A percentile compares a stretch with the other conserved stretches of the same genome.
Evolutionary conservation across 768 basidiomycete species (phyloP).

Genomic region (Pseudohyphozyma bogoriensis): DNA sequence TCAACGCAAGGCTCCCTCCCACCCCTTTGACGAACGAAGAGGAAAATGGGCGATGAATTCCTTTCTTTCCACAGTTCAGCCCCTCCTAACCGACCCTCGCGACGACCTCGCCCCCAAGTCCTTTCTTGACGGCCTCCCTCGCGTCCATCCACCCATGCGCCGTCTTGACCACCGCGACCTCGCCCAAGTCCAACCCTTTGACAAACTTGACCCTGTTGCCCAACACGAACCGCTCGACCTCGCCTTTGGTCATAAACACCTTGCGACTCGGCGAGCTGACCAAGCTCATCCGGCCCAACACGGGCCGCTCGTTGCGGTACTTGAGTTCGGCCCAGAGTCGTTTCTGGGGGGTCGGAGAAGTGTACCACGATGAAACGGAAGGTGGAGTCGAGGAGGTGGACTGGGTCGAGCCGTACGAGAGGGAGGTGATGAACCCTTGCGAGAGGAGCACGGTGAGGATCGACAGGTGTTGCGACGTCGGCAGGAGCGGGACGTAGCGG

Average conservation of each 20-base stretch:
- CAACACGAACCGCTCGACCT: slow-evolving; percentile 66
- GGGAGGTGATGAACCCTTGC: slow-evolving; percentile 69
- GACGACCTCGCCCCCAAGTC: slow-evolving; percentile 65
- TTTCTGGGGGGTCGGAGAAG: slow-evolving; percentile 53
- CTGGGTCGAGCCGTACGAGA: slow-evolving; percentile 62
- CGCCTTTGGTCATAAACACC: slow-evolving; percentile 60
- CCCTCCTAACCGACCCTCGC: slow-evolving; percentile 21
- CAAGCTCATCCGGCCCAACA: slow-evolving; percentile 66
- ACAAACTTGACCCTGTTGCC: slow-evolving; percentile 72
- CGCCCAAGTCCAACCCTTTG: slow-evolving; percentile 78
- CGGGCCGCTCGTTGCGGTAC: slow-evolving; percentile 79
- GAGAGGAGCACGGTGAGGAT: slow-evolving; percentile 87
- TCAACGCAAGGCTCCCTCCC: too few species aligned
- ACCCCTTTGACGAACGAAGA: too few species aligned
- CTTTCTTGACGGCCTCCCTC: slow-evolving; percentile 72
- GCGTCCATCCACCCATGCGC: slow-evolving; percentile 83
- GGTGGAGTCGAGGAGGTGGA: slow-evolving; percentile 51
- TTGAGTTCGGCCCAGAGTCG: slow-evolving; percentile 93
- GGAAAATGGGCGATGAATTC: too few species aligned
- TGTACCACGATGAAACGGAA: slow-evolving; percentile 54
- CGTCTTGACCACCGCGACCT: slow-evolving; percentile 71
- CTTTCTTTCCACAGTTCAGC: neutral
- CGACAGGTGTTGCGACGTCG: slow-evolving; percentile 79
- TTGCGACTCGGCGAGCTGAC: slow-evolving; percentile 74
- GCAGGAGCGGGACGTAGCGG: slow-evolving; percentile 61